Percentiles rank a stretch among this genome's conserved stretches.
These are phyloP conservation scores for Nakaseomyces delphensis DNA, from an alignment of 1,139 yeast genomes.

Conservation along the genomic window DNA sequence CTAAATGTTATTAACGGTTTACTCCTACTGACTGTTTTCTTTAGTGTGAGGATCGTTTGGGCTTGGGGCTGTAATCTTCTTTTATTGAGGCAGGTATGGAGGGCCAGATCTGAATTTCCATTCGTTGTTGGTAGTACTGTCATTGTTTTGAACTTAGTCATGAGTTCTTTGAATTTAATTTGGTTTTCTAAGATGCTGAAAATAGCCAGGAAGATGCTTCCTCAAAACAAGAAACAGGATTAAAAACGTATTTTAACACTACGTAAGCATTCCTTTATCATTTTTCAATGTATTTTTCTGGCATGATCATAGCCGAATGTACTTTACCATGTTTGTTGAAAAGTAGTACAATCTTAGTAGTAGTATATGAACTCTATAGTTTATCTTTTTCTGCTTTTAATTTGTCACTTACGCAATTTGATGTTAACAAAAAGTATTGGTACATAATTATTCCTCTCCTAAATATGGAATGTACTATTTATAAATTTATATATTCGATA, in stretches of 20 bases:
- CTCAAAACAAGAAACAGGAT: not conserved
- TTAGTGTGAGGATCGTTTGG: conserved; percentile 74
- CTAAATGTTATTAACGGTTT: conserved; percentile 64
- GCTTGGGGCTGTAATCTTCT: conserved; percentile 63
- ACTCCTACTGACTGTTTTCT: conserved; percentile 60
- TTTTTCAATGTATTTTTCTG: too few species aligned
- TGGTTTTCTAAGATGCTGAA: conserved; percentile 73
- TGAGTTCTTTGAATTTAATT: conserved; percentile 56
- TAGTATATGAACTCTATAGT: too few species aligned
- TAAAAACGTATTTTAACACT: not conserved
- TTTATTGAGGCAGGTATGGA: conserved; percentile 31
- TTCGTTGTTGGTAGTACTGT: conserved; percentile 39
- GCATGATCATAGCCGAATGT: too few species aligned
- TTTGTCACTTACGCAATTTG: too few species aligned
- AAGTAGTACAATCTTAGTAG: too few species aligned
- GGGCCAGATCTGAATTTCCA: conserved; percentile 36
- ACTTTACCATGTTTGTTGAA: too few species aligned
- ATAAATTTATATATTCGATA: too few species aligned
- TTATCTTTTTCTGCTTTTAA: too few species aligned
- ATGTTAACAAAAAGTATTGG: too few species aligned
- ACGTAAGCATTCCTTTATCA: not conserved
- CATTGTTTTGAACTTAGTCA: conserved; percentile 49
- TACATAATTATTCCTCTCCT: too few species aligned
- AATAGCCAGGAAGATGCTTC: conserved; percentile 51
- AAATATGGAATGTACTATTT: not conserved